Evolutionary conservation across 1,139 yeast genomes (phyloP).

Genomic region (Pichia sp.): DNA sequence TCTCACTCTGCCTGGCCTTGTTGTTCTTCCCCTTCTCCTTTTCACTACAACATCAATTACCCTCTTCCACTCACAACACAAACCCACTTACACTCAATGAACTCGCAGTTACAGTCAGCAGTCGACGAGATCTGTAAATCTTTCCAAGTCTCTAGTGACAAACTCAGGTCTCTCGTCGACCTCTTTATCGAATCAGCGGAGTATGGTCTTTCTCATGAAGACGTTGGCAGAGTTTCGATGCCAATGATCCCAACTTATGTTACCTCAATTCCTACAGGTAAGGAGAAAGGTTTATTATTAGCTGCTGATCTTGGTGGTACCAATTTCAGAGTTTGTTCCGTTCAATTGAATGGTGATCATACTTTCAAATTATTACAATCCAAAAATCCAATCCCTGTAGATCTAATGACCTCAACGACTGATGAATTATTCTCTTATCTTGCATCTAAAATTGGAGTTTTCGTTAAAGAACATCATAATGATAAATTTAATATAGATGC

Average conservation of each 20-base stretch:
- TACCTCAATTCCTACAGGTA: constrained; percentile 72
- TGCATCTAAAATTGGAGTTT: constrained; percentile 59
- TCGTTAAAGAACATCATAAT: constrained; percentile 55
- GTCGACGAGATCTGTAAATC: constrained; percentile 47
- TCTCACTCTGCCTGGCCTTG: too few relatives aligned
- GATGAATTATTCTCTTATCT: constrained; percentile 62
- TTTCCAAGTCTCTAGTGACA: constrained; percentile 47
- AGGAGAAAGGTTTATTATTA: constrained; percentile 65
- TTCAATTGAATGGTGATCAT: constrained; percentile 70
- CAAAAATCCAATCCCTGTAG: constrained; percentile 67
- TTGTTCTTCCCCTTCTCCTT: not conserved
- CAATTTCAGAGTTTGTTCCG: constrained; percentile 84
- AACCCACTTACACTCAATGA: not conserved
- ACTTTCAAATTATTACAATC: constrained; percentile 65
- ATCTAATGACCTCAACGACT: constrained; percentile 50
- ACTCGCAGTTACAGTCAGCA: constrained; percentile 12
- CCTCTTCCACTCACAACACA: not conserved
- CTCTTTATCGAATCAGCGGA: constrained; percentile 57
- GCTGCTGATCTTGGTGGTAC: constrained; percentile 91
- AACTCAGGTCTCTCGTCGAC: constrained; percentile 52
- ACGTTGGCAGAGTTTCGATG: constrained; percentile 33
- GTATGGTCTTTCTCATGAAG: constrained; percentile 45
- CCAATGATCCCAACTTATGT: constrained; percentile 91
- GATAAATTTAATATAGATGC: constrained; percentile 29
- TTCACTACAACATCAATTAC: not conserved